phyloP scores from a whole-genome alignment of 2,329 filamentous ascomycete species.

The Xylariaceae sp. region DNA sequence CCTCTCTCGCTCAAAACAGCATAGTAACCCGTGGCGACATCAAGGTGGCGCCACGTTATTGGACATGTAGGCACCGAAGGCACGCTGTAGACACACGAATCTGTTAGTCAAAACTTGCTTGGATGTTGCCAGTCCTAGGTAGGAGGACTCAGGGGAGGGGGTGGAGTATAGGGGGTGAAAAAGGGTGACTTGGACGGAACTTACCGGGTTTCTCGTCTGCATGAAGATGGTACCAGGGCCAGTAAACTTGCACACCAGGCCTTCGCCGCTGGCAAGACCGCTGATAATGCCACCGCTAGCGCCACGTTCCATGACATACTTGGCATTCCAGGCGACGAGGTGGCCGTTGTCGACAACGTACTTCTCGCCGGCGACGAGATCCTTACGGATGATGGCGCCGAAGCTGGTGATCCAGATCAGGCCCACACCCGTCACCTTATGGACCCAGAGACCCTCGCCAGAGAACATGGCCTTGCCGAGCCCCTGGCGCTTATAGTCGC shows the following conservation, averaged over 20 bases:
- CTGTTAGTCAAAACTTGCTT: constrained; percentile 9
- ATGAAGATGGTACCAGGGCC: constrained; percentile 88
- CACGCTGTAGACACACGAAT: constrained; percentile 35
- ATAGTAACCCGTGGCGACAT: neutral
- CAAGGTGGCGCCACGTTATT: constrained; percentile 39
- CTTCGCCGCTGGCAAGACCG: constrained; percentile 74
- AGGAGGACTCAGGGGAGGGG: neutral
- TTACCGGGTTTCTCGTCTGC: constrained; percentile 80
- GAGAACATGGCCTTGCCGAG: constrained; percentile 89
- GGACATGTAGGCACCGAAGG: constrained; percentile 49
- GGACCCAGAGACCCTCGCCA: constrained; percentile 87
- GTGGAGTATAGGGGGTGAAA: neutral
- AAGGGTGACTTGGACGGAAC: constrained; percentile 27
- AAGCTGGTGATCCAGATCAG: constrained; percentile 89
- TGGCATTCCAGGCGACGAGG: constrained; percentile 93
- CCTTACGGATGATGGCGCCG: constrained; percentile 90
- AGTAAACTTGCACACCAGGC: constrained; percentile 89
- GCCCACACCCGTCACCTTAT: constrained; percentile 75
- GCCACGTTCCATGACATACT: constrained; percentile 85
- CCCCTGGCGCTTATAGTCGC: constrained; percentile 80
- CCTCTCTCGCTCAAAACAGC: too few relatives aligned
- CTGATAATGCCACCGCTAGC: constrained; percentile 91
- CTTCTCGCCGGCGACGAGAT: constrained; percentile 68
- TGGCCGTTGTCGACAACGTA: constrained; percentile 94
- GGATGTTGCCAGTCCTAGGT: neutral